A percentile compares a stretch with the other conserved stretches of the same genome.
Evolutionary conservation across 2,329 filamentous ascomycete species (phyloP).

Genomic region (Penicillium sp.): DNA sequence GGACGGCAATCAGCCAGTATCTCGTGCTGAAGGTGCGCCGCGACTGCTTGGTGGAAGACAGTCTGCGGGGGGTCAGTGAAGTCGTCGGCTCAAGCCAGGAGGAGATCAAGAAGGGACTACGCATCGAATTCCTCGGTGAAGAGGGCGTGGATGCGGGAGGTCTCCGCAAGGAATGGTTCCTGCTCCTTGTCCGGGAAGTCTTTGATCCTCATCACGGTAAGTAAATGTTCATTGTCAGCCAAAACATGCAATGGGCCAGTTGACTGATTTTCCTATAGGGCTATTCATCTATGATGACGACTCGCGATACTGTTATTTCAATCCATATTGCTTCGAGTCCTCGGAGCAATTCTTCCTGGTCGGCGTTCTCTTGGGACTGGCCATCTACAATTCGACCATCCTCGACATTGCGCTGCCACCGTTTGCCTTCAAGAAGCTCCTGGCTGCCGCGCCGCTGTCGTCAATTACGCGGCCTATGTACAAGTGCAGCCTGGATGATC

Average conservation of each 20-base stretch:
- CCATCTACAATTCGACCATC: conserved; percentile 92
- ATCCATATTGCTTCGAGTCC: conserved; percentile 78
- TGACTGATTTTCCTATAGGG: too few relatives aligned
- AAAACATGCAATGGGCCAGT: too few relatives aligned
- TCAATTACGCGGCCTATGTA: too few relatives aligned
- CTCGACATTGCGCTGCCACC: conserved; percentile 82
- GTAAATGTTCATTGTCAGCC: conserved; percentile 31
- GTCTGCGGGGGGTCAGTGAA: conserved; percentile 72
- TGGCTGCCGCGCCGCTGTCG: conserved; percentile 49
- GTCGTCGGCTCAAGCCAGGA: conserved; percentile 70
- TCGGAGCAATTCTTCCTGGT: conserved; percentile 88
- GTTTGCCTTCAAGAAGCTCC: conserved; percentile 79
- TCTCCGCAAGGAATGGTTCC: conserved; percentile 87
- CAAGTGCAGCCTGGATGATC: conserved; percentile 68
- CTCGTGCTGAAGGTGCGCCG: conserved; percentile 68
- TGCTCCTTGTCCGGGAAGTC: conserved; percentile 76
- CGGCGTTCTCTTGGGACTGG: conserved; percentile 75
- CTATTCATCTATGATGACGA: conserved; percentile 89
- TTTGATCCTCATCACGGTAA: conserved; percentile 82
- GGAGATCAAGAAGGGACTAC: conserved; percentile 81
- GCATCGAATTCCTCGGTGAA: conserved; percentile 77
- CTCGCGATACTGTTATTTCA: conserved; percentile 86
- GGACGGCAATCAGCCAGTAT: conserved; percentile 65
- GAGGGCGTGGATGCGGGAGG: conserved; percentile 87
- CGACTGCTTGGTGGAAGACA: conserved; percentile 82